Evolutionary conservation across 495 filamentous ascomycete genomes (phyloP), one percentile per base, ranked within the genome.

Genomic region (Aspergillus heteromorphus): DNA sequence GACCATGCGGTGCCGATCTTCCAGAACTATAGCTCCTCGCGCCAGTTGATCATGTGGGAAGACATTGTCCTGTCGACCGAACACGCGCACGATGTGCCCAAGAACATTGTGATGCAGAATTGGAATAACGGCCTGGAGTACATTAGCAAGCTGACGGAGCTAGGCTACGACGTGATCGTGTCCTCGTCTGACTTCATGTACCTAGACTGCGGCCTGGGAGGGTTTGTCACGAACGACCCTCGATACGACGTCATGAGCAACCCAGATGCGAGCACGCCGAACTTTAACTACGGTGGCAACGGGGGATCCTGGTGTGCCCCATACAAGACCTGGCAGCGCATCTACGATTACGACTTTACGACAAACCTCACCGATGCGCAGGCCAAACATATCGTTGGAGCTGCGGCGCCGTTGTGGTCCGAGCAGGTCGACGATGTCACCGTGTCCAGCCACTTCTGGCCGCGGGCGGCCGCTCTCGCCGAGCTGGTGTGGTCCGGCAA

Each of bases 321-420:
- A 0, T 83, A 83, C 68, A 83, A 83, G 61, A 79, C 78, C 57
- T 83, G 79, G 79, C 79, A 83, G 57, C 77, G 79, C 16, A 80
- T 83, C 65, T 83, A 83, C 67, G 76, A 80, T 67, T 83, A 74
- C 63, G 79, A 83, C 53, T 83, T 83, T 63, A 77, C 78, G 11
- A 49, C 58, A 18, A 76, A 76, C 54, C 73, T 83, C 18, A 77
- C 77, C 20, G 58, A 51, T 2, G 51, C 63, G 0, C 71, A 83
- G 53, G 70, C 69, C 0, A 57, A 66, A 36, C 78, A 77, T 51
- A 52, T 83, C 38, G 62, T 79, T 23, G 79, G 79, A 30, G 77
- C 73, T 17, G 68, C 71, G 10, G 75, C 78, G 4, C 78, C 78
- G 0, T 68, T 83, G 10, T 83, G 79, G 79, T 70, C 71, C 11